Base-by-base conservation (phyloP, 148 eudicot genomes). In the Vaccinium myrtillus region DNA sequence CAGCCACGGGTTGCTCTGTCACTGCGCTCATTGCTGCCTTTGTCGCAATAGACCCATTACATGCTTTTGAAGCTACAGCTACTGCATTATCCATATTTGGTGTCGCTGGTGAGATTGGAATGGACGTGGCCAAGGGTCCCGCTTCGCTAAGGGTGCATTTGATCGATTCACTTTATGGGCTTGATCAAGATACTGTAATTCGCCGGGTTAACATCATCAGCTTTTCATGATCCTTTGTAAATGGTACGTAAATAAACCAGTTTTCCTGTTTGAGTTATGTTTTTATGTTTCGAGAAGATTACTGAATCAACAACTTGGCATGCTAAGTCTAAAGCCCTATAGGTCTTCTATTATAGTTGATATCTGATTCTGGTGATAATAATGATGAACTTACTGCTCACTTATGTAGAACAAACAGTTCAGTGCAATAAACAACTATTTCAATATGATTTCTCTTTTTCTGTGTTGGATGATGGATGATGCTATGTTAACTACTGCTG, bases 11-110 rank as follows among this genome's bases (percentile, higher is more conserved):
- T 50, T 95, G 98, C 65, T 91, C 99, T 23, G 98, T 93, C 77
- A 94, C 98, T 46, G 98, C 96, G 12, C 93, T 93, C 49, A 93
- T 95, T 78, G 89, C 98, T 67, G 96, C 98, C 86, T 97, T 95
- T 84, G 91, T 94, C 78, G 94, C 96, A 86, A 83, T 92, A 73
- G 93, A 93, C 74, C 92, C 95, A 54, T 71, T 77, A 58, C 88
- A 83, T 75, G 92, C 92, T 25, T 89, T 97, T 78, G 96, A 95
- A 89, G 99, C 99, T 63, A 92, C 97, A 6, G 90, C 90, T 67
- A 84, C 98, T 53, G 98, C 99, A 46, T 65, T 95, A 30, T 92
- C 95, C 32, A 82, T 97, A 21, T 95, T 92, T 86, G 98, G 98
- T 50, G 69, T 95, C 39, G 95, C 98, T 43, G 91, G 93, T 85